phyloP scores from a whole-genome alignment of 2,329 filamentous ascomycete genomes.

The Fusarium sp. region DNA sequence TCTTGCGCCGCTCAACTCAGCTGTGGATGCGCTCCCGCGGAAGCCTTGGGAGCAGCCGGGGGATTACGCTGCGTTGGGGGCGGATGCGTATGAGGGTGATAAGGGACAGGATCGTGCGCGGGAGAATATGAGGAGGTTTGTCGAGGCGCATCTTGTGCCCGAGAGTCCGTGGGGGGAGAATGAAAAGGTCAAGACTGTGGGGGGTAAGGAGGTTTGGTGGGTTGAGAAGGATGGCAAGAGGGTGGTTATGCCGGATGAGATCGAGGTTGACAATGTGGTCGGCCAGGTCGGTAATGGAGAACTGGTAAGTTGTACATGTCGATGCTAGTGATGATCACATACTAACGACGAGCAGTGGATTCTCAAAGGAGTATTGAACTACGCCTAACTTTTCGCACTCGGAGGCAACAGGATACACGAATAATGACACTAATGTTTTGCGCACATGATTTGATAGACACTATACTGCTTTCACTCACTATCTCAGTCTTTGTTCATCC shows the following conservation, averaged over 20 bases:
- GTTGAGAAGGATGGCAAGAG: conserved; percentile 75
- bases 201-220: conserved; percentile 82
- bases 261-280: conserved; percentile 81
- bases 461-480: neutral
- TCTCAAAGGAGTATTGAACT: conserved; percentile 64
- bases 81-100: conserved; percentile 79
- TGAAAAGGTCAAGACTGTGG: conserved; percentile 73
- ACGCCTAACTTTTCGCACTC: conserved; percentile 39
- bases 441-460: neutral
- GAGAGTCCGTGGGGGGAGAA: conserved; percentile 79
- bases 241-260: conserved; percentile 81
- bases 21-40: conserved; percentile 79
- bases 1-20: conserved; percentile 87
- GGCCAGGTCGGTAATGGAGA: conserved; percentile 88
- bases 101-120: conserved; percentile 81
- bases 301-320: conserved; percentile 61
- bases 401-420: conserved; percentile 13
- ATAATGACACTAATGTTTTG: conserved; percentile 28
- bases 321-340: neutral
- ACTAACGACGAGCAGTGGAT: conserved; percentile 68
- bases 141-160: conserved; percentile 85
- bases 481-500: conserved; percentile 17
- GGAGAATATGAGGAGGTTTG: conserved; percentile 81
- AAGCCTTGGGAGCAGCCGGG: conserved; percentile 88
- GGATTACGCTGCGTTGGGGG: conserved; percentile 77